phyloP scores from a whole-genome alignment of 306 rosid species.

The Quercus robur region DNA sequence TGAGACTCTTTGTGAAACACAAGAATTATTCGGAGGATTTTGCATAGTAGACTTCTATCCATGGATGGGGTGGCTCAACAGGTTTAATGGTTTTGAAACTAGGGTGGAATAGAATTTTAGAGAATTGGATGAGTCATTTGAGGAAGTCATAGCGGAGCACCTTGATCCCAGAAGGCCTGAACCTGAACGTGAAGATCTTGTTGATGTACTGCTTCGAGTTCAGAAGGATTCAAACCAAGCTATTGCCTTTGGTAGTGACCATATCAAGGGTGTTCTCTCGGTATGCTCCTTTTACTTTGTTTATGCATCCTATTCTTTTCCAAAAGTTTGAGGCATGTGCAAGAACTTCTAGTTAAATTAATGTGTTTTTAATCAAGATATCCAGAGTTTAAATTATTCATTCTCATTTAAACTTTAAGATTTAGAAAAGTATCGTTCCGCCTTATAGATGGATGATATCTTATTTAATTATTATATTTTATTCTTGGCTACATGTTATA shows the following conservation, averaged over 20 bases:
- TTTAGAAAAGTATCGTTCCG: too few relatives aligned
- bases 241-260: conserved; percentile 2
- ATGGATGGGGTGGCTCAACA: conserved; percentile 26
- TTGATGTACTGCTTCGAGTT: conserved; percentile 35
- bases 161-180: not conserved
- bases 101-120: conserved; percentile 27
- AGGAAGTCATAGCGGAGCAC: conserved; percentile 41
- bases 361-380: not conserved
- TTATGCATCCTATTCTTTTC: not conserved
- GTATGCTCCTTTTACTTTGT: conserved; percentile 1
- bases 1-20: conserved; percentile 11
- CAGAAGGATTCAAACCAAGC: conserved; percentile 32
- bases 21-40: conserved; percentile 9
- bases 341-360: not conserved
- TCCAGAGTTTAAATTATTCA: too few relatives aligned
- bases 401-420: too few relatives aligned
- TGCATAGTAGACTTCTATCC: conserved; percentile 15
- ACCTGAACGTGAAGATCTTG: conserved; percentile 34
- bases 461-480: too few relatives aligned
- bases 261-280: conserved; percentile 29
- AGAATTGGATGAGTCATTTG: conserved; percentile 30
- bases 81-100: conserved; percentile 23
- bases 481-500: too few relatives aligned
- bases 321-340: too few relatives aligned
- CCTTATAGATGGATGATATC: too few relatives aligned